Conservation (phyloP, 2,329 filamentous ascomycete genomes). For the Madurella fahalii region DNA sequence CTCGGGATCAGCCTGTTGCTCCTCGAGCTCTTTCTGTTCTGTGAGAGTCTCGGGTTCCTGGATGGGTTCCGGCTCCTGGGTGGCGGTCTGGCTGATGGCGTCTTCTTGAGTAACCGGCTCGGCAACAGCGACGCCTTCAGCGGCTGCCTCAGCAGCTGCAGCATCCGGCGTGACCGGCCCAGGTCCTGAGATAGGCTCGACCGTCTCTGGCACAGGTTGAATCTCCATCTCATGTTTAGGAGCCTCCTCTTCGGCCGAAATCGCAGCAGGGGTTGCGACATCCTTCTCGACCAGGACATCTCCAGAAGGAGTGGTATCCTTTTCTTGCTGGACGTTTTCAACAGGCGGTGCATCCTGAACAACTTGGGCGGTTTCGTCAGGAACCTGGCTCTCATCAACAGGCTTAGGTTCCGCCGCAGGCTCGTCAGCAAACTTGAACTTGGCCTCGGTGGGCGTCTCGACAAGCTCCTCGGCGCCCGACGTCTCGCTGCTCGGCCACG, state of each 20-base stretch:
- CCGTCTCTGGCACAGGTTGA: neutral
- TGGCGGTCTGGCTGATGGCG: neutral
- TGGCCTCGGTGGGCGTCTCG: neutral
- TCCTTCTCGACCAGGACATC: neutral
- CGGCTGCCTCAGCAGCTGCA: neutral
- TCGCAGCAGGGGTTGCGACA: too few species aligned
- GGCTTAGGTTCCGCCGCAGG: conserved; percentile 14
- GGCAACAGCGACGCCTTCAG: neutral
- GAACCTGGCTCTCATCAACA: conserved; percentile 1
- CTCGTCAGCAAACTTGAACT: conserved; percentile 19
- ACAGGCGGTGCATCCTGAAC: conserved; percentile 2
- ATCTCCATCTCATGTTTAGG: neutral
- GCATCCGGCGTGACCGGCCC: neutral
- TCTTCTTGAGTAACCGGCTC: neutral
- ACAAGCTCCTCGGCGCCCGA: conserved; percentile 13
- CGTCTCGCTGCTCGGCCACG: conserved; percentile 17
- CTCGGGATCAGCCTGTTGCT: conserved; percentile 4
- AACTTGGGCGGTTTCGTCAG: conserved; percentile 6
- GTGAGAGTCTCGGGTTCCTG: neutral
- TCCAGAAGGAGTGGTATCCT: neutral
- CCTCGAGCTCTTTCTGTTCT: neutral
- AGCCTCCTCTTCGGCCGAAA: neutral
- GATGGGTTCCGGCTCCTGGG: neutral
- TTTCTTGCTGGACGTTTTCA: conserved; percentile 9
- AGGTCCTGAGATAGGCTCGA: neutral